A percentile compares a stretch with the other conserved stretches of the same genome.
Conservation (phyloP, 1,284 basidiomycete genomes). For the Thelephora terrestris region DNA sequence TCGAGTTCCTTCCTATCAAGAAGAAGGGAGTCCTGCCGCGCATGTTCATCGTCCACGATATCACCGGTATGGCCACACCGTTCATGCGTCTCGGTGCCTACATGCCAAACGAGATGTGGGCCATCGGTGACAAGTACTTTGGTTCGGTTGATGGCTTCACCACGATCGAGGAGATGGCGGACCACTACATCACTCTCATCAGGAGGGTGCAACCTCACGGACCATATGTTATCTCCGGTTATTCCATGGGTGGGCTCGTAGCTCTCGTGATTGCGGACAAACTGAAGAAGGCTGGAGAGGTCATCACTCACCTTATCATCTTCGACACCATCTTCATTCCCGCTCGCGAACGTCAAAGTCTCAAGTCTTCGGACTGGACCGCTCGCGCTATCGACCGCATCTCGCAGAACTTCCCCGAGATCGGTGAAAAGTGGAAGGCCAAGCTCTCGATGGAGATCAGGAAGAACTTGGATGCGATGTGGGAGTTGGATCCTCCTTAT, state of each 20-base stretch:
- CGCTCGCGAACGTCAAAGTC: slow-evolving; percentile 15
- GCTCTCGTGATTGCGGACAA: too few relatives aligned
- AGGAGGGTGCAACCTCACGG: slow-evolving; percentile 17
- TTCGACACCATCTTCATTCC: too few relatives aligned
- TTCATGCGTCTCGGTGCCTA: slow-evolving; percentile 23
- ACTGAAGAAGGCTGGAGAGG: slow-evolving; percentile 15
- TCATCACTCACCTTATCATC: slow-evolving; percentile 17
- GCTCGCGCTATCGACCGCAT: slow-evolving; percentile 21
- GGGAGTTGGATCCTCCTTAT: slow-evolving; percentile 18
- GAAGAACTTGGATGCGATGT: too few relatives aligned
- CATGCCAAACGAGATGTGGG: slow-evolving; percentile 24
- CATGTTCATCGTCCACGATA: slow-evolving; percentile 21
- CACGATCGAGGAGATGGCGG: slow-evolving; percentile 20
- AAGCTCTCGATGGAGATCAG: slow-evolving; percentile 19
- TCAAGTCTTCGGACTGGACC: slow-evolving; percentile 21
- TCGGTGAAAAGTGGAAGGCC: slow-evolving; percentile 21
- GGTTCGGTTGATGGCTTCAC: slow-evolving; percentile 20
- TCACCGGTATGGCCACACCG: slow-evolving; percentile 22
- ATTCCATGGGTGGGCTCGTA: slow-evolving; percentile 21
- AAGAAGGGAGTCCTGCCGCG: slow-evolving; percentile 20
- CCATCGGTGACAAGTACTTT: slow-evolving; percentile 21
- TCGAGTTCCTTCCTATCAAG: slow-evolving; percentile 21
- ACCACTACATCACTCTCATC: slow-evolving; percentile 21
- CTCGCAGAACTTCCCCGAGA: slow-evolving; percentile 20
- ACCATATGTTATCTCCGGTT: slow-evolving; percentile 18